These are phyloP conservation scores for Piloderma croceum DNA, from an alignment of 768 basidiomycete genomes.

Conservation along the genomic window DNA sequence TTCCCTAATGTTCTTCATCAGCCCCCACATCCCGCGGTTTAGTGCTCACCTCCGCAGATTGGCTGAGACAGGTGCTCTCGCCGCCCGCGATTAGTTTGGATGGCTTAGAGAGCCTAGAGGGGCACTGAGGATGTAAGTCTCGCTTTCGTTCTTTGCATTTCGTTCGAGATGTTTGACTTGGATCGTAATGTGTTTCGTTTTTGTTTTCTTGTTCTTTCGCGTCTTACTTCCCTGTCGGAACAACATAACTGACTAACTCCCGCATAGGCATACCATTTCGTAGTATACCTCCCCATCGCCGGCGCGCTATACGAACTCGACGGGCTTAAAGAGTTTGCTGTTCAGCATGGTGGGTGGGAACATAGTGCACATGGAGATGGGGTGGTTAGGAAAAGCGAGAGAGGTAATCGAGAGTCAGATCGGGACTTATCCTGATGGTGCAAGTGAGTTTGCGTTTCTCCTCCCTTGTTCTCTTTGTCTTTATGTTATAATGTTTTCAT, in stretches of 20 bases:
- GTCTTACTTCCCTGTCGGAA: too few relatives aligned
- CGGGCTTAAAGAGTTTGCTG: constrained; percentile 74
- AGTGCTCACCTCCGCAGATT: constrained; percentile 75
- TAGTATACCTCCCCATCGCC: constrained; percentile 83
- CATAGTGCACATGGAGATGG: constrained; percentile 58
- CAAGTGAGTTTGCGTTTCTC: constrained; percentile 48
- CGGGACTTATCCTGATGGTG: constrained; percentile 81
- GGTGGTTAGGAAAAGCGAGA: constrained; percentile 80
- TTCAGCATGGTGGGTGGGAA: constrained; percentile 72
- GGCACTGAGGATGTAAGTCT: constrained; percentile 43
- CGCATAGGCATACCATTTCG: constrained; percentile 97
- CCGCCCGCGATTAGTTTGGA: constrained; percentile 85
- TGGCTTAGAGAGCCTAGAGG: constrained; percentile 66
- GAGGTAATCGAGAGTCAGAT: constrained; percentile 86
- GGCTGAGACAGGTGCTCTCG: constrained; percentile 78
- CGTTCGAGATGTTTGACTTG: too few relatives aligned
- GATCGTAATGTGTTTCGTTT: too few relatives aligned
- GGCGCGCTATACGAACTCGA: constrained; percentile 91
- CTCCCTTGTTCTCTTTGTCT: too few relatives aligned
- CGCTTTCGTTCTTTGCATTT: too few relatives aligned
- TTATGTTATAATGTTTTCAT: too few relatives aligned
- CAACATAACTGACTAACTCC: too few relatives aligned
- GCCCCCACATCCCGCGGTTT: constrained; percentile 77
- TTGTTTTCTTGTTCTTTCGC: too few relatives aligned
- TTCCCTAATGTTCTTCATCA: constrained; percentile 71